phyloP scores from a whole-genome alignment of 352 stramenopile genomes.

The Phytophthora podocarpi region DNA sequence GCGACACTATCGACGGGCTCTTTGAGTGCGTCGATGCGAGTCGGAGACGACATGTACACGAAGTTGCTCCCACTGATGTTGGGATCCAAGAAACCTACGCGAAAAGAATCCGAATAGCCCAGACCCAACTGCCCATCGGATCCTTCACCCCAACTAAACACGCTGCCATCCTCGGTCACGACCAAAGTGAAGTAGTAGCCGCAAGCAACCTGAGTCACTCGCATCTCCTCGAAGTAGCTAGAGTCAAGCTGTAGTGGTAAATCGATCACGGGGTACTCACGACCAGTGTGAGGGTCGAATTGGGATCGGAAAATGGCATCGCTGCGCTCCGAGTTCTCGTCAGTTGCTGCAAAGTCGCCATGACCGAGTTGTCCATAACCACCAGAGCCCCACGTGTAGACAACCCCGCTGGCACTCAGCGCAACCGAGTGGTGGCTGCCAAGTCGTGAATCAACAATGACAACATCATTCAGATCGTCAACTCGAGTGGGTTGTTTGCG shows the following conservation, averaged over 20 bases:
- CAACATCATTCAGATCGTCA: conserved; percentile 69
- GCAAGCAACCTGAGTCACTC: conserved; percentile 69
- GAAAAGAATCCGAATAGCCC: conserved; percentile 65
- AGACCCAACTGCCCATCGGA: conserved; percentile 76
- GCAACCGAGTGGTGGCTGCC: conserved; percentile 77
- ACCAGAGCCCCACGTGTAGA: conserved; percentile 79
- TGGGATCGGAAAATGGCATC: conserved; percentile 69
- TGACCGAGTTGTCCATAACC: conserved; percentile 77
- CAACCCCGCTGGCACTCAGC: conserved; percentile 51
- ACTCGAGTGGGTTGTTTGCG: conserved; percentile 54
- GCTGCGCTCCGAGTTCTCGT: conserved; percentile 19
- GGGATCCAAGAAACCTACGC: conserved; percentile 69
- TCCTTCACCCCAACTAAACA: conserved; percentile 78
- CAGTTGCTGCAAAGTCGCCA: conserved; percentile 50
- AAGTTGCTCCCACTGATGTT: conserved; percentile 78
- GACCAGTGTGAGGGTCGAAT: conserved; percentile 70
- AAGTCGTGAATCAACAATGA: conserved; percentile 48
- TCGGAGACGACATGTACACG: conserved; percentile 72
- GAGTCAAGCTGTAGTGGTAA: conserved; percentile 72
- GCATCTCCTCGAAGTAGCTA: conserved; percentile 79
- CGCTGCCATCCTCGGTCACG: conserved; percentile 70
- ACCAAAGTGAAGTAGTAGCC: conserved; percentile 77
- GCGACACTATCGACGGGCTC: conserved; percentile 58
- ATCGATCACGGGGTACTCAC: conserved; percentile 70
- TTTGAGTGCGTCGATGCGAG: conserved; percentile 59